Evolutionary conservation across 2,329 filamentous ascomycete species (phyloP), one percentile per base, ranked within the genome.

Genomic region (Phoma sp.): DNA sequence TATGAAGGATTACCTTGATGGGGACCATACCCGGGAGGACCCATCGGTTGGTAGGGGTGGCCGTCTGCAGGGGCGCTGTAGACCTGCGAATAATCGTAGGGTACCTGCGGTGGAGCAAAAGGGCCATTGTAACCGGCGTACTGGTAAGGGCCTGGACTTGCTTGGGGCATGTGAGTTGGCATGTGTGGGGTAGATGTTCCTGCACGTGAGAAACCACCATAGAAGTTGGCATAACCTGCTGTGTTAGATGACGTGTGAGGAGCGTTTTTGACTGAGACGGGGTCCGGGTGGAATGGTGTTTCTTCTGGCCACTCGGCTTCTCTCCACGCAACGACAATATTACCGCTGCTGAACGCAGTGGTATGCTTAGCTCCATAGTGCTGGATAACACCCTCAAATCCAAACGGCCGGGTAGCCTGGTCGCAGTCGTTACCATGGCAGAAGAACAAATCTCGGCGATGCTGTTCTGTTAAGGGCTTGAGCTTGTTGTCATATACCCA

Each of bases 291-390:
- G 72, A 93, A 93, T 0, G 89, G 89, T n/a, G 88, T 83, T 27
- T 84, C 78, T 60, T 86, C 83, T 37, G 90, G 90, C 91, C 90
- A 96, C 69, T 91, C 88, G 3, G 89, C 84, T 70, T 87, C 77
- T 69, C 77, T 86, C 91, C 90, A 96, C 66, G 89, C 81, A 13
- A 93, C 89, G 38, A 92, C 85, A 41, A 89, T 78, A 64, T 84
- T 91, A 43, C 89, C 90, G 51, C 83, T 73, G 70, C 88, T 91
- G 52, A 93, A 84, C 11, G 79, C 75, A 52, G 73, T 85, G 38
- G 89, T 92, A 69, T 95, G 91, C 71, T 93, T 95, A 36, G 89
- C 89, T 52, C 89, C 89, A 68, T 87, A 93, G 72, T 96, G 91
- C 69, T 95, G 90, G 40, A 93, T 83, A 25, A 93, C 85, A 7